Evolutionary conservation across 495 filamentous ascomycete genomes (phyloP).

Genomic region (Pyronema domesticum): DNA sequence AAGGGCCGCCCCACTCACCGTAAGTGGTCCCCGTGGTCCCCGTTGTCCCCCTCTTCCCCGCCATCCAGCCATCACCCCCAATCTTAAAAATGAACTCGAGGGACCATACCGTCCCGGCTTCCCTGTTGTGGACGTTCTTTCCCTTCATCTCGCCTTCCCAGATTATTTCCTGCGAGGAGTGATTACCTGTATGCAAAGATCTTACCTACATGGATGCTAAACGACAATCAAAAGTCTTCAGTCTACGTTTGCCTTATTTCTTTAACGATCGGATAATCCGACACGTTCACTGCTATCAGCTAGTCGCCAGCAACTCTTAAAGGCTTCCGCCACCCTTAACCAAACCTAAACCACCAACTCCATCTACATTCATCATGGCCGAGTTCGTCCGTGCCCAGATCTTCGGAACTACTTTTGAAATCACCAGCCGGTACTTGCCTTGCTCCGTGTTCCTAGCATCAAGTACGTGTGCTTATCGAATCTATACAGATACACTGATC

Average conservation of each 20-base stretch:
- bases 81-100: too few species aligned
- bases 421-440: constrained; percentile 72
- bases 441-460: not conserved
- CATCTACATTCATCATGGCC: constrained; percentile 44
- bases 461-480: constrained; percentile 6
- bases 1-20: too few species aligned
- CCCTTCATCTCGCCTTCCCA: too few species aligned
- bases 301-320: too few species aligned
- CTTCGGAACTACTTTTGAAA: constrained; percentile 98
- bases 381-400: constrained; percentile 99
- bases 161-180: too few species aligned
- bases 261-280: not conserved
- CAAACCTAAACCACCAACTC: not conserved
- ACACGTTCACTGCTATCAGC: not conserved
- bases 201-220: not conserved
- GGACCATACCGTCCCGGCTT: too few species aligned
- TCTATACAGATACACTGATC: constrained; percentile 67
- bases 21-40: too few species aligned
- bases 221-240: not conserved
- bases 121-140: too few species aligned
- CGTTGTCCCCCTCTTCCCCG: too few species aligned
- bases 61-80: too few species aligned
- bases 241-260: not conserved
- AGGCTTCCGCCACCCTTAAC: not conserved
- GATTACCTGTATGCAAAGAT: not conserved